These are phyloP conservation scores for Annulohypoxylon maeteangense DNA, from an alignment of 495 filamentous ascomycete species.

Conservation along the genomic window DNA sequence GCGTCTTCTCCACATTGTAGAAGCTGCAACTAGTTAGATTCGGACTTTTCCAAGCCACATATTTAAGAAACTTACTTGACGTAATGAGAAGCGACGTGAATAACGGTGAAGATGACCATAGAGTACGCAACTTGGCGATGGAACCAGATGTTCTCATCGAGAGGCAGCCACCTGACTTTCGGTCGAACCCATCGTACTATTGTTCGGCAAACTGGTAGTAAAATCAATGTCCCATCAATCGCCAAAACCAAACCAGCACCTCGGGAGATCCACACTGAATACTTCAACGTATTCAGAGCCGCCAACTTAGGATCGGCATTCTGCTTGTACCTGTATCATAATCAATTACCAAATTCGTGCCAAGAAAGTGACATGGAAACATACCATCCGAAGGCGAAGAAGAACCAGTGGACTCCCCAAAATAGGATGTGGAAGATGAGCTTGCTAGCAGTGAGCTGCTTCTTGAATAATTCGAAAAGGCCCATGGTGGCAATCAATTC, in stretches of 20 bases:
- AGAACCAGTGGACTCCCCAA: conserved; percentile 80
- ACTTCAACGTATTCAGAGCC: conserved; percentile 81
- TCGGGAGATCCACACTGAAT: conserved; percentile 95
- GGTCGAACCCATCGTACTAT: conserved; percentile 84
- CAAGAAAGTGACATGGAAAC: conserved; percentile 39
- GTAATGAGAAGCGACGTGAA: conserved; percentile 86
- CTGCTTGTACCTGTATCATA: conserved; percentile 77
- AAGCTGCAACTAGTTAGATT: conserved; percentile 70
- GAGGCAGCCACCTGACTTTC: conserved; percentile 85
- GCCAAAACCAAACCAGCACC: conserved; percentile 86
- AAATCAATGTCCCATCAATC: conserved; percentile 85
- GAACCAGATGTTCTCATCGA: conserved; percentile 97
- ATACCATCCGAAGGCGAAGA: conserved; percentile 93
- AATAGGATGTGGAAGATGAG: conserved; percentile 86
- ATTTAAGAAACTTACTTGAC: conserved; percentile 78
- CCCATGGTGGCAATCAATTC: conserved; percentile 53
- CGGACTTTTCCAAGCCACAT: not conserved
- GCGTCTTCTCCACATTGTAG: conserved; percentile 90
- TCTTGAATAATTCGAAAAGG: conserved; percentile 55
- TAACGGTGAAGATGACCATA: conserved; percentile 80
- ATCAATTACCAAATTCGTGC: conserved; percentile 36
- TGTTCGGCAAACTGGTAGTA: conserved; percentile 95
- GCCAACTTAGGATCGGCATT: conserved; percentile 70
- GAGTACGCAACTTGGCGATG: conserved; percentile 95
- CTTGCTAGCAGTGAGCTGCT: conserved; percentile 73